Conservation (phyloP, 768 basidiomycete genomes). For the Lactifluus pinguis region DNA sequence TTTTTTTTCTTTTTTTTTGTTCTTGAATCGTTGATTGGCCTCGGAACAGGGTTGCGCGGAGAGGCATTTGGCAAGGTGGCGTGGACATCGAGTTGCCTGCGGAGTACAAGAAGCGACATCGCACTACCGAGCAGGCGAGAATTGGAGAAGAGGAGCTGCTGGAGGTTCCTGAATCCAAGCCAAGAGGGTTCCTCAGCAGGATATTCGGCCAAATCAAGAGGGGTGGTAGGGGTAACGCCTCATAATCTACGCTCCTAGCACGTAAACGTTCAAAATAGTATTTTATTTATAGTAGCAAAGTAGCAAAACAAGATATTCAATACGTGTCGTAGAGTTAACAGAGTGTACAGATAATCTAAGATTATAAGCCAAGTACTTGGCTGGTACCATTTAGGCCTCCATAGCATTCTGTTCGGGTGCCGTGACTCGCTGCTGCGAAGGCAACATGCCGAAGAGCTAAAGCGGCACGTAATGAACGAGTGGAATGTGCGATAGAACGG, state of each 20-base stretch:
- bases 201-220: background rate
- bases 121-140: background rate
- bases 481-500: background rate
- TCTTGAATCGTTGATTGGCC: background rate
- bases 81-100: slow-evolving; percentile 31
- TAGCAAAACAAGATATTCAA: background rate
- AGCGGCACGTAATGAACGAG: background rate
- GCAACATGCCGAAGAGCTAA: slow-evolving; percentile 26
- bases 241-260: too few species aligned
- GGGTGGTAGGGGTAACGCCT: background rate
- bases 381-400: background rate
- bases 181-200: background rate
- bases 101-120: slow-evolving; percentile 35
- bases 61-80: slow-evolving; percentile 35
- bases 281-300: background rate
- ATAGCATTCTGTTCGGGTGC: background rate
- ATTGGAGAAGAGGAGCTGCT: background rate
- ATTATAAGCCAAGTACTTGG: too few species aligned
- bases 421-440: background rate
- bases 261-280: background rate
- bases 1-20: background rate
- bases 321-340: background rate
- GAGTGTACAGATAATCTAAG: too few species aligned
- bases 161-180: background rate
- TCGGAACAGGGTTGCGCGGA: slow-evolving; percentile 18